Percentiles rank a stretch among this genome's conserved stretches.
These are phyloP conservation scores for Moesziomyces globuligerus DNA, from an alignment of 1,284 basidiomycete genomes.

Conservation along the genomic window DNA sequence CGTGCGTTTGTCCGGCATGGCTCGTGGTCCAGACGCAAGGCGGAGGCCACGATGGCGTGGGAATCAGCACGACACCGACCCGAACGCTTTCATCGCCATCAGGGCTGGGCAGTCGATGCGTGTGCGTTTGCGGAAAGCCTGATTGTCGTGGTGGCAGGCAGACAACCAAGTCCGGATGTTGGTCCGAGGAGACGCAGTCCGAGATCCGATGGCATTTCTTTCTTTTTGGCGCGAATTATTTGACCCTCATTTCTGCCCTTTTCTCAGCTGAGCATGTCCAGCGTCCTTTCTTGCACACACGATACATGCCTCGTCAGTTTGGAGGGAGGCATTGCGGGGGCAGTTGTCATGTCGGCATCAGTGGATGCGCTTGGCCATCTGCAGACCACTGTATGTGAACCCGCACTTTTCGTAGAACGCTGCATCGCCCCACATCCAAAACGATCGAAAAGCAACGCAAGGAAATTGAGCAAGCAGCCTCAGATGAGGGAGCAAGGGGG, in stretches of 20 bases:
- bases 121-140: too few relatives aligned
- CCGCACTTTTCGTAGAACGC: constrained; percentile 98
- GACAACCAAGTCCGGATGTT: not conserved
- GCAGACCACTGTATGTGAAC: constrained; percentile 57
- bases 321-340: too few relatives aligned
- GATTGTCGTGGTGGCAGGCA: constrained; percentile 1
- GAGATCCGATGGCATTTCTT: not conserved
- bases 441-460: too few relatives aligned
- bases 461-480: too few relatives aligned
- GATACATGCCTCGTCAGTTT: too few relatives aligned
- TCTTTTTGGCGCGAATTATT: constrained; percentile 10
- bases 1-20: constrained; percentile 32
- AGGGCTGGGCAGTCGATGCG: too few relatives aligned
- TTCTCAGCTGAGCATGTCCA: not conserved
- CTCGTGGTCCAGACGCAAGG: constrained; percentile 5
- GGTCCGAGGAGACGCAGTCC: not conserved
- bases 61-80: constrained; percentile 22
- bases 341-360: too few relatives aligned
- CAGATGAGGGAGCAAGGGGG: too few relatives aligned
- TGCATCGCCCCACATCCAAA: constrained; percentile 64
- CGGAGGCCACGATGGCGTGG: constrained; percentile 18
- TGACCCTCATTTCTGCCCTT: constrained; percentile 1
- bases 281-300: not conserved
- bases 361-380: constrained; percentile 57
- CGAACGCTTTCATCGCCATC: constrained; percentile 9